Percentiles rank a stretch among this genome's conserved stretches.
Evolutionary conservation across 73 alveolate genomes (phyloP).

Genomic region (Paramecium primaurelia): DNA sequence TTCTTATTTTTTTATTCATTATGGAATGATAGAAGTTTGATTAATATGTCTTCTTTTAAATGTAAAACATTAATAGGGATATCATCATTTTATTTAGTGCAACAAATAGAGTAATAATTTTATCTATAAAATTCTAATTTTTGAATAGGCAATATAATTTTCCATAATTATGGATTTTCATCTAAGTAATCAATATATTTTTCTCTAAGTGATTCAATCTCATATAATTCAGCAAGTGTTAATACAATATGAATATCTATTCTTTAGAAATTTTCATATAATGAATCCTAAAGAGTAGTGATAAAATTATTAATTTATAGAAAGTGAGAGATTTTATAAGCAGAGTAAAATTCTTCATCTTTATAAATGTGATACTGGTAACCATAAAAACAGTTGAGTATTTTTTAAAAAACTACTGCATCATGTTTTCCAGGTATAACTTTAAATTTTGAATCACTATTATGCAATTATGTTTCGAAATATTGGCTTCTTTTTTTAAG

Average conservation of each 20-base stretch:
- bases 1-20: not conserved
- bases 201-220: not conserved
- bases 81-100: not conserved
- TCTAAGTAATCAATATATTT: not conserved
- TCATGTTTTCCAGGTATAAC: not conserved
- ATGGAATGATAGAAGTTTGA: not conserved
- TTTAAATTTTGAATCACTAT: not conserved
- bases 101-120: not conserved
- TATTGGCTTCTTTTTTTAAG: not conserved
- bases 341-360: not conserved
- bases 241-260: not conserved
- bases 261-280: not conserved
- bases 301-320: not conserved
- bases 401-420: not conserved
- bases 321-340: not conserved
- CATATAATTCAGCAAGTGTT: not conserved
- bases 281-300: not conserved
- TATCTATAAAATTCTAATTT: not conserved
- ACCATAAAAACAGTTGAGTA: not conserved
- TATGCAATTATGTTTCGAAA: not conserved
- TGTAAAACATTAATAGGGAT: not conserved
- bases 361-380: not conserved
- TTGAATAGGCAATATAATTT: not conserved
- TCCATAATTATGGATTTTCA: conserved; percentile 15
- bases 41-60: not conserved